A percentile compares a stretch with the other conserved stretches of the same genome.
Evolutionary conservation across 1,284 basidiomycete genomes (phyloP).

Genomic region (Marasmius fiardii): DNA sequence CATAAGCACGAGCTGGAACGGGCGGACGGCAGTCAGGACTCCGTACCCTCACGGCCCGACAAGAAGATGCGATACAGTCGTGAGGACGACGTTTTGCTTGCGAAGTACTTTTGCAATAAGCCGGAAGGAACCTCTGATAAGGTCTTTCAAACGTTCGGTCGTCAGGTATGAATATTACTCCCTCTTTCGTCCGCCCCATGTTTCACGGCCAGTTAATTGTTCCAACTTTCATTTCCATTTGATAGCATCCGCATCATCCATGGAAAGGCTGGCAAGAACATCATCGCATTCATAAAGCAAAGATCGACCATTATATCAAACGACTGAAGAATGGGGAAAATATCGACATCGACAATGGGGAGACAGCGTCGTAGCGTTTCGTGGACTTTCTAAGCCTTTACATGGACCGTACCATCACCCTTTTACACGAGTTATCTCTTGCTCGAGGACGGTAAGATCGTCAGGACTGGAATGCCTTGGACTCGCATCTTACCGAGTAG

Average conservation of each 20-base stretch:
- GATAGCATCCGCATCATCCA: slow-evolving; percentile 76
- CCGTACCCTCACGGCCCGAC: slow-evolving; percentile 68
- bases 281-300: slow-evolving; percentile 78
- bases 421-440: too few relatives aligned
- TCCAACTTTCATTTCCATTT: not conserved
- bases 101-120: slow-evolving; percentile 63
- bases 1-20: slow-evolving; percentile 78
- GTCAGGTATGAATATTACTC: slow-evolving; percentile 40
- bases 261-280: slow-evolving; percentile 92
- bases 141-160: slow-evolving; percentile 73
- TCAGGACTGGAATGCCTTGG: too few relatives aligned
- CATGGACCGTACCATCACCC: too few relatives aligned
- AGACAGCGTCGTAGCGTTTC: not conserved
- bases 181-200: slow-evolving; percentile 4
- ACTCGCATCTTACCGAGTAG: too few relatives aligned
- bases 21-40: slow-evolving; percentile 51
- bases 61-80: slow-evolving; percentile 83
- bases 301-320: slow-evolving; percentile 74
- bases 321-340: slow-evolving; percentile 54
- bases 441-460: too few relatives aligned
- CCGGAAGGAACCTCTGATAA: slow-evolving; percentile 77
- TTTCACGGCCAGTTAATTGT: slow-evolving; percentile 1
- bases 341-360: slow-evolving; percentile 33
- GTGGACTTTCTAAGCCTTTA: too few relatives aligned
- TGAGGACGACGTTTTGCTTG: slow-evolving; percentile 71